Base-by-base conservation (phyloP, 805 yeast genomes). In the Starmera quercuum region DNA sequence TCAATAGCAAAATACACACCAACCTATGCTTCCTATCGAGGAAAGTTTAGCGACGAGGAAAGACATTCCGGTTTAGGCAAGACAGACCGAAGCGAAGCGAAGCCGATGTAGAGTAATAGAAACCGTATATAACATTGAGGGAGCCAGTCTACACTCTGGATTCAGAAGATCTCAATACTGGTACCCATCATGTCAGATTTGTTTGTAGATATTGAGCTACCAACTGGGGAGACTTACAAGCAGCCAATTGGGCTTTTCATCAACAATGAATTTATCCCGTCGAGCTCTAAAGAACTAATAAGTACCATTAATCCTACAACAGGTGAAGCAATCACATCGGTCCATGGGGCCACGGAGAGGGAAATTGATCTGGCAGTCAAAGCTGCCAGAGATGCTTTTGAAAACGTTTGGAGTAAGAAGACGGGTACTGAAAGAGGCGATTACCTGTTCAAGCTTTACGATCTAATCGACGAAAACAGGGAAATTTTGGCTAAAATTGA, bases 221-320 rank as follows among this genome's bases (percentile, higher is more conserved):
- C 88, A 36, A 78, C 75, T 42, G 87, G 87, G 17, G 50, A 59
- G 20, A 60, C 66, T 17, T 82, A 80, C 52, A 66, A 71, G 32
- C 94, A 83, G 63, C 95, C 95, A 47, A 76, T 81, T 9, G 96
- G 96, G 33, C 63, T 88, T 46, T 90, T 84, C 69, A 87, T 90
- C 59, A 81, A 85, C 66, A 84, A 84, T 58, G 86, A 84, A 57
- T 87, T 81, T 52, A 77, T 81, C 31, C 48, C 61, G 27, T 68
- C 83, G 7, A 90, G 88, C 40, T 71, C 71, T 34, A 71, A 69
- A 34, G 64, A 71, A 45, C 71, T 73, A 10, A 63, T 82, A 38
- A 53, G 62, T 5, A 68, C 68, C 4, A 67, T 68, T 26, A 61
- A 68, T 34, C 83, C 83, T 31, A 61, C 79, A 7, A 78, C 84